Evolutionary conservation across 2,329 filamentous ascomycete species (phyloP).

Genomic region (Myriosclerotinia duriaeana): DNA sequence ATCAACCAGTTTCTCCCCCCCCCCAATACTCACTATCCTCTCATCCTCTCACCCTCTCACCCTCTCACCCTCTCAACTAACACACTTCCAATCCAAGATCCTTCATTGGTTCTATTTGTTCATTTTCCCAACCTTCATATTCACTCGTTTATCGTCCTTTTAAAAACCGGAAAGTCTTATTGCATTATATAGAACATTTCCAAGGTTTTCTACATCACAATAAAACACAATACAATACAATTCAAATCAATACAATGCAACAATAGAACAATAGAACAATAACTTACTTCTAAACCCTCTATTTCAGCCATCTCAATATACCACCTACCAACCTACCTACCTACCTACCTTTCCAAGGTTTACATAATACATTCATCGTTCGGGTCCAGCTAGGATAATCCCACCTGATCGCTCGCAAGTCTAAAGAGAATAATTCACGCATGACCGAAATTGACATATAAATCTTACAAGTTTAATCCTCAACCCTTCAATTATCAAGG

Average conservation of each 20-base stretch:
- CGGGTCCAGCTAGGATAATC: constrained; percentile 4
- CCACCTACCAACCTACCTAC: background rate
- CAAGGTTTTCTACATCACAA: too few species aligned
- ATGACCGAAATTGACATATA: constrained; percentile 16
- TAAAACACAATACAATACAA: too few species aligned
- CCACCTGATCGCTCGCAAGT: constrained; percentile 14
- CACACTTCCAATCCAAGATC: background rate
- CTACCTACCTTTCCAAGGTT: background rate
- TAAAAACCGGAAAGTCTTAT: background rate
- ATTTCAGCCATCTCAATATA: background rate
- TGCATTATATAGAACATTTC: background rate
- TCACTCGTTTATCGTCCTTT: constrained; percentile 18
- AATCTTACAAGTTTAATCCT: constrained; percentile 12
- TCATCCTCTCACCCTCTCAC: background rate
- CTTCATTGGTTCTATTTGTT: background rate
- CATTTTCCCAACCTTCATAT: background rate
- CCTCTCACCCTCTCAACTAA: background rate
- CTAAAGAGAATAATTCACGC: background rate
- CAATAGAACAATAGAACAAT: background rate
- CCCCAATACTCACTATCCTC: background rate
- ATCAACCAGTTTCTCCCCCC: constrained; percentile 1
- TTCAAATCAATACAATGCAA: background rate
- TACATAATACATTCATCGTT: constrained; percentile 20
- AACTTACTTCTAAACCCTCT: background rate
- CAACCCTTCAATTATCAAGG: constrained; percentile 2